A percentile compares a stretch with the other conserved stretches of the same genome.
These are phyloP conservation scores for Colletotrichum destructivum DNA, from an alignment of 2,329 filamentous ascomycete genomes.

Conservation along the genomic window DNA sequence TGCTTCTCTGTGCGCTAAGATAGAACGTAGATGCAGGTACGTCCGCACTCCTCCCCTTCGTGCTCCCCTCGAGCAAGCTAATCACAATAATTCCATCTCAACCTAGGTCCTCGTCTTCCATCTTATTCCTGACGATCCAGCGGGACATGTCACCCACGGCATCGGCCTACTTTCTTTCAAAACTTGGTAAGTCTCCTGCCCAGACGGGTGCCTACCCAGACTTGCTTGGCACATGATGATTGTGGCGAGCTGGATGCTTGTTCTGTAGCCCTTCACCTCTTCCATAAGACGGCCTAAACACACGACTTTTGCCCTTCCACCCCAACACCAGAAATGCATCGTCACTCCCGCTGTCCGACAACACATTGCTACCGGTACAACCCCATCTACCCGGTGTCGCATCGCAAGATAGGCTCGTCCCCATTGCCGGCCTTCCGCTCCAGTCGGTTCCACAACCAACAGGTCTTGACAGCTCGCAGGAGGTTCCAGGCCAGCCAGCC, in stretches of 20 bases:
- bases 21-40: not conserved
- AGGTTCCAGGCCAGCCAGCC: not conserved
- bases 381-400: not conserved
- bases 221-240: not conserved
- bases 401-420: not conserved
- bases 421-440: constrained; percentile 10
- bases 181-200: not conserved
- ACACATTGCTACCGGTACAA: not conserved
- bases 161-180: constrained; percentile 23
- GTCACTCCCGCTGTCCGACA: not conserved
- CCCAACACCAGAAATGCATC: not conserved
- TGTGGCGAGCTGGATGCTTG: constrained; percentile 27
- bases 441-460: constrained; percentile 17
- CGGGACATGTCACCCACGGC: constrained; percentile 12
- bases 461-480: constrained; percentile 36
- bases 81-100: too few species aligned
- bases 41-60: not conserved
- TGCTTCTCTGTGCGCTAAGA: not conserved
- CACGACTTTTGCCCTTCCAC: not conserved
- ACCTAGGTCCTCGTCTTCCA: constrained; percentile 1
- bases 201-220: not conserved
- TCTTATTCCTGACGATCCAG: constrained; percentile 12
- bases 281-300: not conserved
- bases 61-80: too few species aligned
- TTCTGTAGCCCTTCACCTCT: not conserved